Evolutionary conservation across 805 yeast genomes (phyloP), one percentile per base, ranked within the genome.

Genomic region (Brettanomyces nanus): DNA sequence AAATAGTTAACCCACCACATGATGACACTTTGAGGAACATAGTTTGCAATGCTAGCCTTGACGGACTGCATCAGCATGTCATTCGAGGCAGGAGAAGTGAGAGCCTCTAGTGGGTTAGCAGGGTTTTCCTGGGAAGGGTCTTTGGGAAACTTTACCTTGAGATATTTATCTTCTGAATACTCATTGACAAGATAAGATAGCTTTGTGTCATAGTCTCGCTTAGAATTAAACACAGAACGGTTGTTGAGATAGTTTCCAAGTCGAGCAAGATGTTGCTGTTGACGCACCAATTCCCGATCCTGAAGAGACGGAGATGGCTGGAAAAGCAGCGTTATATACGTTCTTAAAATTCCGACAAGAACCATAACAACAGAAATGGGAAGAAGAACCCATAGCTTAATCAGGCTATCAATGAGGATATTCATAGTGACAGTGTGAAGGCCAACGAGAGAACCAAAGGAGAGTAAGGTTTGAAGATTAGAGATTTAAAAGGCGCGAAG

Each of bases 1-100:
- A 90, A 89, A 52, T 78, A 84, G 53, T 85, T 85, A 43, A 90
- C 90, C 95, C 97, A 92, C 53, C 87, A 86, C 96, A 92, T 89
- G 46, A 89, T 82, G 28, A 89, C 58, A 0, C 96, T 85, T 62
- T 92, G 97, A 2, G 97, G 97, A 15, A 87, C 73, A 55, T 80
- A 85, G 59, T 77, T 85, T 53, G 89, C 80, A 45, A 86, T 63
- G 54, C 86, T 89, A 6, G 81, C 80, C 54, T 86, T 86, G 41
- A 87, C 73, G 80, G 85, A 79, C 34, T 69, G 71, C 67, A 80
- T 68, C 69, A 92, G 63, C 18, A 79, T 75, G 39, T 87, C 95
- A 43, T 80, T 70, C 20, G 80, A 68, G 34, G 68, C 66, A 3
- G 94, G 80, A 49, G 85, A 95, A 2, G 75, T 59, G 33, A 86